A percentile compares a stretch with the other conserved stretches of the same genome.
Evolutionary conservation across 345 rosid genomes (phyloP).

Genomic region (Syzygium grande): DNA sequence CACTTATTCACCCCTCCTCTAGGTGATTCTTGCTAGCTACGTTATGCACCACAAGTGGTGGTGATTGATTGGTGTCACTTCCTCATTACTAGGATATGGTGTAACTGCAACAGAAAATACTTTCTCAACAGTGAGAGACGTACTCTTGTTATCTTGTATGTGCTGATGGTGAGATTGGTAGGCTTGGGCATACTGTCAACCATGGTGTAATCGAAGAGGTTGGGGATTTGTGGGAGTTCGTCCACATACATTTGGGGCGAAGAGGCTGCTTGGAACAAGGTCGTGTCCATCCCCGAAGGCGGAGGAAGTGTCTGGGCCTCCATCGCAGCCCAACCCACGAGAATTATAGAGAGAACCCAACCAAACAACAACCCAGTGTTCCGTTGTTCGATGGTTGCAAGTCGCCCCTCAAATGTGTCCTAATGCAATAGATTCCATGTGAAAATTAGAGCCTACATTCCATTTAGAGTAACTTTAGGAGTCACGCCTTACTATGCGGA

Average conservation of each 20-base stretch:
- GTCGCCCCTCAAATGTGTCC: not conserved
- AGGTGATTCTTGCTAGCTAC: no score
- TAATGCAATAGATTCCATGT: not conserved
- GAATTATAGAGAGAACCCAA: not conserved
- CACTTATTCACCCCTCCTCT: no score
- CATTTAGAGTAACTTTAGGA: not conserved
- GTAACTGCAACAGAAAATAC: not conserved
- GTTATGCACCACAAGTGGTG: no score
- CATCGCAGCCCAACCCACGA: not conserved
- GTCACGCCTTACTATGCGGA: not conserved
- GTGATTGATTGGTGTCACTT: not conserved
- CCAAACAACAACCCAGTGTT: not conserved
- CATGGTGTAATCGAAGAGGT: constrained; percentile 23
- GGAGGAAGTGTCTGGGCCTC: not conserved
- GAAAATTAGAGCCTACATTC: not conserved
- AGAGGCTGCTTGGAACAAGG: not conserved
- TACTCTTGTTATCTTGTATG: constrained; percentile 63
- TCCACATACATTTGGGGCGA: constrained; percentile 58
- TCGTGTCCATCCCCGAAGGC: not conserved
- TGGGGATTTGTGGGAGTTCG: constrained; percentile 54
- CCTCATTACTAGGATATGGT: not conserved
- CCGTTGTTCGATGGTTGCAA: not conserved
- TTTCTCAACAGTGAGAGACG: not conserved
- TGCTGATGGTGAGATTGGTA: constrained; percentile 48
- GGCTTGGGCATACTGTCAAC: constrained; percentile 24